Evolutionary conservation across 352 stramenopile species (phyloP).

Genomic region (Phytopythium chamaehyphon): DNA sequence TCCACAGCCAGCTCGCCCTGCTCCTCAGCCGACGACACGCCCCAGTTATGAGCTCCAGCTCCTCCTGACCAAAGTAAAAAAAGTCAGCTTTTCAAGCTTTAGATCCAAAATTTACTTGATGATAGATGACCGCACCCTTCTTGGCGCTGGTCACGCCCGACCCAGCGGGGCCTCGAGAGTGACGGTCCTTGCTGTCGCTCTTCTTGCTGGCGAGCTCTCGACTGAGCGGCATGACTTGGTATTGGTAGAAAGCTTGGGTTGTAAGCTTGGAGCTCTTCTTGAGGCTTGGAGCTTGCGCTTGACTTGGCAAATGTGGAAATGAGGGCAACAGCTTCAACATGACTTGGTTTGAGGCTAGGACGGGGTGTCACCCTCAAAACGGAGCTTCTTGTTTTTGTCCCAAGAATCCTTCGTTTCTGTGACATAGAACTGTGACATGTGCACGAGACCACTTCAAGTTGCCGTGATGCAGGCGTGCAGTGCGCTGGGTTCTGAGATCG

Average conservation of each 20-base stretch:
- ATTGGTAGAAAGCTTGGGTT: background rate
- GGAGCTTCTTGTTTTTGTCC: constrained; percentile 9
- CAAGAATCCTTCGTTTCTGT: background rate
- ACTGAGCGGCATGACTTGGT: constrained; percentile 56
- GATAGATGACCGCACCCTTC: constrained; percentile 37
- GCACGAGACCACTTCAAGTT: no score
- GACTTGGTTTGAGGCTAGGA: background rate
- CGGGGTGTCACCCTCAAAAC: background rate
- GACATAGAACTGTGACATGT: no score
- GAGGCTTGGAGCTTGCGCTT: constrained; percentile 15
- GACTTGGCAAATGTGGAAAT: constrained; percentile 19
- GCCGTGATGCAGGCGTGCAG: no score
- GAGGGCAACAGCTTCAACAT: constrained; percentile 8
- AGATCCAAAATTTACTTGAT: no score
- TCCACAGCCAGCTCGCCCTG: constrained; percentile 42
- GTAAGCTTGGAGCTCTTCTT: constrained; percentile 3
- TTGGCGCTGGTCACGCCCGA: constrained; percentile 37
- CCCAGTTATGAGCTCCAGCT: constrained; percentile 83
- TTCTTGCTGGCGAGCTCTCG: constrained; percentile 83
- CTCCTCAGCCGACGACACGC: constrained; percentile 38
- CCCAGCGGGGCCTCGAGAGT: constrained; percentile 60
- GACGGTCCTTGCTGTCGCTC: constrained; percentile 81
- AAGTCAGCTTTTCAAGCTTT: no score
- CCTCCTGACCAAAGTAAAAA: no score
- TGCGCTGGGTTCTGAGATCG: no score